phyloP scores from a whole-genome alignment of 2,329 filamentous ascomycete species.

The Fusarium newnesense region DNA sequence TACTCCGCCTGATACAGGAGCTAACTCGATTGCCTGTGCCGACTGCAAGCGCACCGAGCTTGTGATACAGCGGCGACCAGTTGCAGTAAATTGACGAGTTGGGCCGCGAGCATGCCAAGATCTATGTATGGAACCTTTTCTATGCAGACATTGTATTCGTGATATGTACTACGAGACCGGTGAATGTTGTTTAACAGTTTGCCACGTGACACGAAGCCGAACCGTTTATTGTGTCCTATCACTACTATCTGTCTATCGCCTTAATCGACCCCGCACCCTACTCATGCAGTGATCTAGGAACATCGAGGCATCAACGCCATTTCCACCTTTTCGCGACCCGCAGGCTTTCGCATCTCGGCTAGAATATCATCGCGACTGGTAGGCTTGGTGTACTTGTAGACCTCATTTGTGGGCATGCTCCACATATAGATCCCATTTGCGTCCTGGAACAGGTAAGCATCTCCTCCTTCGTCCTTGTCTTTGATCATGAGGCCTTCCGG shows the following conservation, averaged over 20 bases:
- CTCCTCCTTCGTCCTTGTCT: background rate
- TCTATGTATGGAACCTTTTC: background rate
- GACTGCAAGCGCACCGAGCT: background rate
- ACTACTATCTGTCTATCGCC: background rate
- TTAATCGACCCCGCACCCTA: background rate
- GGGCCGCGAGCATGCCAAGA: background rate
- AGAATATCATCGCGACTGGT: background rate
- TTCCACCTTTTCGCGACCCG: background rate
- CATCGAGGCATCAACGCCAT: background rate
- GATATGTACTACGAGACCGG: background rate
- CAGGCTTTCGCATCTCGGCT: background rate
- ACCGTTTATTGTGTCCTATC: background rate
- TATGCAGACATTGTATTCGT: background rate
- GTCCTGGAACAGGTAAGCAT: background rate
- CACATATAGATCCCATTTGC: background rate
- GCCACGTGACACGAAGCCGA: background rate
- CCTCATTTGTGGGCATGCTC: background rate
- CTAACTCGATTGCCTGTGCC: fast-evolving
- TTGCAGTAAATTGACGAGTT: background rate
- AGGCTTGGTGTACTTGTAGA: background rate
- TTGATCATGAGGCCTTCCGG: background rate
- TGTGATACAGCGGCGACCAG: no score
- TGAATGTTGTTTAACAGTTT: fast-evolving
- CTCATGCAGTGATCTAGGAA: background rate
- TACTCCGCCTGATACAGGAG: background rate